A percentile compares a stretch with the other conserved stretches of the same genome.
These are phyloP conservation scores for Gastrodia elata DNA, from an alignment of 106 monocot genomes.

Conservation along the genomic window DNA sequence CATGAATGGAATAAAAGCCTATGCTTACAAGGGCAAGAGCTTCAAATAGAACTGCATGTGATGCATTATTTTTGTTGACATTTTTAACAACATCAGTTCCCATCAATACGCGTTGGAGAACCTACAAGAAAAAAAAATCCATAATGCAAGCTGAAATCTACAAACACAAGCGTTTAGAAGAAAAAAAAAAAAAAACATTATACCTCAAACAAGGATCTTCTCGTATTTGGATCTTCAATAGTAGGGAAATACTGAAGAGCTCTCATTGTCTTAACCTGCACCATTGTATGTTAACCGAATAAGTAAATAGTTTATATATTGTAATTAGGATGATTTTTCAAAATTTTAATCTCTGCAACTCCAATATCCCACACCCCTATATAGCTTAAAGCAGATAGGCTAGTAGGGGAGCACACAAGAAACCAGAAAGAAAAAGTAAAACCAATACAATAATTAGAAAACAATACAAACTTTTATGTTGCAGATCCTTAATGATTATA, in stretches of 20 bases:
- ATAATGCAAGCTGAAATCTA: not conserved
- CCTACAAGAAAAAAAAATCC: conserved; percentile 29
- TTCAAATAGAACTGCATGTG: conserved; percentile 99
- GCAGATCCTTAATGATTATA: not conserved
- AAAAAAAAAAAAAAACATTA: conserved; percentile 4
- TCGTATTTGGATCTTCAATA: conserved; percentile 87
- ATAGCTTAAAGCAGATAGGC: not conserved
- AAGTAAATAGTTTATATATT: not conserved
- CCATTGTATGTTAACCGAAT: not conserved
- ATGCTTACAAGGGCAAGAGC: conserved; percentile 85
- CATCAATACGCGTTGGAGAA: conserved; percentile 95
- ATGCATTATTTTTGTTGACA: conserved; percentile 98
- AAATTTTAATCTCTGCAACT: not conserved
- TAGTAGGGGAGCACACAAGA: not conserved
- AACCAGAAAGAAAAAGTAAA: not conserved
- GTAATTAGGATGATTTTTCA: not conserved
- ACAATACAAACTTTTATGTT: not conserved
- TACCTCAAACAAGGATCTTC: conserved; percentile 95
- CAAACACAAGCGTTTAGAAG: not conserved
- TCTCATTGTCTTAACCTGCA: conserved; percentile 98
- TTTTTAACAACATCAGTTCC: conserved; percentile 99
- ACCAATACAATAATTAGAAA: not conserved
- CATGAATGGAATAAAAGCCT: not conserved
- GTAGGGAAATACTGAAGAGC: conserved; percentile 97
- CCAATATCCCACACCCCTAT: not conserved